Conservation (phyloP, 1,284 basidiomycete genomes). For the Lignosus rhinocerotis region DNA sequence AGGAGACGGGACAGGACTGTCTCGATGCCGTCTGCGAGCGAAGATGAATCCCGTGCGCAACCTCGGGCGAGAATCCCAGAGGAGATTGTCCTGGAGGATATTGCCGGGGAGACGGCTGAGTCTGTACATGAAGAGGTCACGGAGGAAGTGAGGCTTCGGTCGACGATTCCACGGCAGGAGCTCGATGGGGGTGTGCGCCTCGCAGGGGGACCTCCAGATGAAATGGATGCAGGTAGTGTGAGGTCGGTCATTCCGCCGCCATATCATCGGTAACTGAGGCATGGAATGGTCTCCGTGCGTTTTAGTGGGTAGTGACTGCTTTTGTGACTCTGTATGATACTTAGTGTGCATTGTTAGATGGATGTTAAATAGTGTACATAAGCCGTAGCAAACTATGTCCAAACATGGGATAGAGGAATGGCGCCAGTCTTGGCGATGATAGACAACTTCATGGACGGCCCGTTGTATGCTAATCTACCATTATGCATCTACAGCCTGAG, state of each 20-base stretch:
- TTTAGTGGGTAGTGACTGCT: too few species aligned
- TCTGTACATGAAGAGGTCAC: neutral
- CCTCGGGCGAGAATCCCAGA: neutral
- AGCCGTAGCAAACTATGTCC: too few species aligned
- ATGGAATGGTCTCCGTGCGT: neutral
- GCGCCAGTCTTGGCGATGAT: too few species aligned
- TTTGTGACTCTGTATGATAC: too few species aligned
- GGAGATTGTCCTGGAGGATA: neutral
- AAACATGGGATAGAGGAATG: too few species aligned
- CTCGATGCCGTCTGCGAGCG: neutral
- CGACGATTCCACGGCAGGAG: neutral
- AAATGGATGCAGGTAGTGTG: neutral
- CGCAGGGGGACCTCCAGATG: constrained; percentile 5
- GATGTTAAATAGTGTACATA: too few species aligned
- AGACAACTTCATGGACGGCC: too few species aligned
- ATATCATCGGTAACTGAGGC: constrained; percentile 1
- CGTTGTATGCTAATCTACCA: too few species aligned
- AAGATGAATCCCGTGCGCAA: neutral
- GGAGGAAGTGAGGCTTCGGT: neutral
- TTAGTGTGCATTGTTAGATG: too few species aligned
- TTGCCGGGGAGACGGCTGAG: neutral
- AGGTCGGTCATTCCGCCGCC: constrained; percentile 8
- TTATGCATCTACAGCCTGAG: too few species aligned
- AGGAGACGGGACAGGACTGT: neutral
- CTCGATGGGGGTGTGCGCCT: constrained; percentile 9